Evolutionary conservation across 1,284 basidiomycete genomes (phyloP).

Genomic region (Marasmius sp.): DNA sequence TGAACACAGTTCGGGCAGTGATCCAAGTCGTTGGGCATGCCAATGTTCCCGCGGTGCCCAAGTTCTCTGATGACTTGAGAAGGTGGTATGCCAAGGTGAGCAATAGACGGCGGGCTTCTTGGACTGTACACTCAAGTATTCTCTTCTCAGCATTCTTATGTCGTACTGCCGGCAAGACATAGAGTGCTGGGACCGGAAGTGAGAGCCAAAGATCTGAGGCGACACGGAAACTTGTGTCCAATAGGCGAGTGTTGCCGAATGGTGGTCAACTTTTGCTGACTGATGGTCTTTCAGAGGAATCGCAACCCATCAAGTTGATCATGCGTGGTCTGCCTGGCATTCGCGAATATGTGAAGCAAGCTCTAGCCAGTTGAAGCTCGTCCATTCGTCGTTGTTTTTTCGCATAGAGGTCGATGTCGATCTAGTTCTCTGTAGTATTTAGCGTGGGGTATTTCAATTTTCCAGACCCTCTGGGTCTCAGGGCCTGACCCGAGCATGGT

Average conservation of each 20-base stretch:
- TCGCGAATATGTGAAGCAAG: slow-evolving; percentile 45
- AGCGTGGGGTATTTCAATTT: too few relatives aligned
- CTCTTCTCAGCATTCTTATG: slow-evolving; percentile 56
- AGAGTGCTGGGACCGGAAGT: slow-evolving; percentile 45
- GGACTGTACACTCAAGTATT: slow-evolving; percentile 8
- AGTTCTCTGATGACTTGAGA: slow-evolving; percentile 48
- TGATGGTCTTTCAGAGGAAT: slow-evolving; percentile 44
- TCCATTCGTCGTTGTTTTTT: too few relatives aligned
- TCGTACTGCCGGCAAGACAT: slow-evolving; percentile 62
- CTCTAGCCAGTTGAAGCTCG: slow-evolving; percentile 11
- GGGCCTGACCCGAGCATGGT: too few relatives aligned
- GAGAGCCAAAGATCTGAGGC: slow-evolving; percentile 50
- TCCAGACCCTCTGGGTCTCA: too few relatives aligned
- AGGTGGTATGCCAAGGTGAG: slow-evolving; percentile 66
- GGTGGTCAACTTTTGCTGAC: slow-evolving; percentile 4
- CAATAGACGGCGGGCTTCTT: background rate
- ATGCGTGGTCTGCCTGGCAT: slow-evolving; percentile 62
- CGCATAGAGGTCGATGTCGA: too few relatives aligned
- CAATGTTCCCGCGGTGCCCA: slow-evolving; percentile 53
- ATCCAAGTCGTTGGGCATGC: slow-evolving; percentile 77
- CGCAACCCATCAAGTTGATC: slow-evolving; percentile 61
- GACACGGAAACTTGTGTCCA: slow-evolving; percentile 58
- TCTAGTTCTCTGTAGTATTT: too few relatives aligned
- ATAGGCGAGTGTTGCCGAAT: slow-evolving; percentile 42
- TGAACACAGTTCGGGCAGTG: slow-evolving; percentile 64